A percentile compares a stretch with the other conserved stretches of the same genome.
Conservation (phyloP, 2,329 filamentous ascomycete genomes). For the Verticillium albo-atrum region DNA sequence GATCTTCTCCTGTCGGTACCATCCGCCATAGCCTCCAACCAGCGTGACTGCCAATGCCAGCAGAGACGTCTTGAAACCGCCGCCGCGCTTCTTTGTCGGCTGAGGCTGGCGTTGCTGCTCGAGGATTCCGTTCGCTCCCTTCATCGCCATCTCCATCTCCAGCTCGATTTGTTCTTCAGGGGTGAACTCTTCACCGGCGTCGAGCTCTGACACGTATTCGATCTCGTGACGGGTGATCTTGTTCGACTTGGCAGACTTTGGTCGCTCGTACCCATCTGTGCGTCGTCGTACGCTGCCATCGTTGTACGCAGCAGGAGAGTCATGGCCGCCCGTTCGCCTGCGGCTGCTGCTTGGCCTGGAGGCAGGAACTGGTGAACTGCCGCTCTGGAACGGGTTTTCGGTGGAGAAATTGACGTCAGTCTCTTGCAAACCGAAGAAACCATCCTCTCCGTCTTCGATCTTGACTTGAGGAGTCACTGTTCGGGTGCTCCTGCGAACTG, state of each 20-base stretch:
- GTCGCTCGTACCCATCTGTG: slow-evolving; percentile 27
- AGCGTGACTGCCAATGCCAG: slow-evolving; percentile 68
- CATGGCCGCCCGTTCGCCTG: slow-evolving; percentile 34
- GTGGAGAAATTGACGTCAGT: slow-evolving; percentile 67
- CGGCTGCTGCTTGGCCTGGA: slow-evolving; percentile 44
- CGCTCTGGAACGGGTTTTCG: slow-evolving; percentile 87
- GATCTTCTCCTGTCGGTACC: slow-evolving; percentile 95
- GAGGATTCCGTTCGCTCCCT: slow-evolving; percentile 27
- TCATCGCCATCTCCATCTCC: slow-evolving; percentile 60
- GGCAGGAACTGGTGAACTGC: slow-evolving; percentile 61
- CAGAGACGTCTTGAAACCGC: slow-evolving; percentile 40
- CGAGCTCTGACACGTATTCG: slow-evolving; percentile 38
- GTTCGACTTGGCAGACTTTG: slow-evolving; percentile 23
- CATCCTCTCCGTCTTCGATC: slow-evolving; percentile 48
- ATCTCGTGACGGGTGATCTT: slow-evolving; percentile 27
- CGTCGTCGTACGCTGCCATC: slow-evolving; percentile 37
- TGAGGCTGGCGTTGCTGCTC: slow-evolving; percentile 40
- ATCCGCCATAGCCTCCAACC: slow-evolving; percentile 67
- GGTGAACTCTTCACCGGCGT: slow-evolving; percentile 87
- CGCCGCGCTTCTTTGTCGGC: slow-evolving; percentile 9
- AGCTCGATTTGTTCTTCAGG: slow-evolving; percentile 83
- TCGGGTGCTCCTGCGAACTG: slow-evolving; percentile 46
- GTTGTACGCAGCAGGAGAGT: neutral
- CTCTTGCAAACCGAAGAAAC: slow-evolving; percentile 34
- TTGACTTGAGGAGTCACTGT: slow-evolving; percentile 50